A percentile compares a stretch with the other conserved stretches of the same genome.
Conservation (phyloP, 2,329 filamentous ascomycete genomes). For the Cryphonectria japonica region DNA sequence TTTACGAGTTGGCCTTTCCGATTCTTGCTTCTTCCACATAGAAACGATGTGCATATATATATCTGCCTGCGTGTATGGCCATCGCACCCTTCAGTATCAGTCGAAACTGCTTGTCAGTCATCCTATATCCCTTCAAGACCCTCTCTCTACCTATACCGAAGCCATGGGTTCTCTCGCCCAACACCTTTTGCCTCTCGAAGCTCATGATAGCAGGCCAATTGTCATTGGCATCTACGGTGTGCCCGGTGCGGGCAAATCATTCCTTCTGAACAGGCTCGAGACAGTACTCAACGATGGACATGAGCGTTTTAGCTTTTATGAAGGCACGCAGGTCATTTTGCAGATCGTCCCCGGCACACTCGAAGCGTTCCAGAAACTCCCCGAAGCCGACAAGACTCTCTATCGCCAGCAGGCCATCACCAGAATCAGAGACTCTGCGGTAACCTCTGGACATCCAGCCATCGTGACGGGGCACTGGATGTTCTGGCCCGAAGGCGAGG, state of each 20-base stretch:
- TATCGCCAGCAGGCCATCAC: background rate
- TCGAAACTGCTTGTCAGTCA: background rate
- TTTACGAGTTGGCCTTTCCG: background rate
- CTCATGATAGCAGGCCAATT: background rate
- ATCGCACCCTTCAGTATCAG: background rate
- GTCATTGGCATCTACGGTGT: conserved; percentile 6
- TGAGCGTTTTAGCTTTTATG: background rate
- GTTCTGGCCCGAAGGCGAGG: background rate
- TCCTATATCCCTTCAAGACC: background rate
- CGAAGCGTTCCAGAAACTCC: background rate
- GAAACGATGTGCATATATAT: background rate
- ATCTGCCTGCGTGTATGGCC: background rate
- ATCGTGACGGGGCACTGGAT: background rate
- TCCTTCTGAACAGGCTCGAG: background rate
- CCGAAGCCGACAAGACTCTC: background rate
- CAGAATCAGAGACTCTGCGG: background rate
- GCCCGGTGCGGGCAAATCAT: background rate
- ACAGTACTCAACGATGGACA: background rate
- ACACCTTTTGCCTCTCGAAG: background rate
- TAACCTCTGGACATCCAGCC: background rate
- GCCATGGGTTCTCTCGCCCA: background rate
- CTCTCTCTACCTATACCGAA: background rate
- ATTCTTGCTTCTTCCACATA: background rate
- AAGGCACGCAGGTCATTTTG: conserved; percentile 3
- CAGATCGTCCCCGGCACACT: background rate